Evolutionary conservation across 768 basidiomycete genomes (phyloP), one percentile per base, ranked within the genome.

Genomic region (Gyrodon lividus): DNA sequence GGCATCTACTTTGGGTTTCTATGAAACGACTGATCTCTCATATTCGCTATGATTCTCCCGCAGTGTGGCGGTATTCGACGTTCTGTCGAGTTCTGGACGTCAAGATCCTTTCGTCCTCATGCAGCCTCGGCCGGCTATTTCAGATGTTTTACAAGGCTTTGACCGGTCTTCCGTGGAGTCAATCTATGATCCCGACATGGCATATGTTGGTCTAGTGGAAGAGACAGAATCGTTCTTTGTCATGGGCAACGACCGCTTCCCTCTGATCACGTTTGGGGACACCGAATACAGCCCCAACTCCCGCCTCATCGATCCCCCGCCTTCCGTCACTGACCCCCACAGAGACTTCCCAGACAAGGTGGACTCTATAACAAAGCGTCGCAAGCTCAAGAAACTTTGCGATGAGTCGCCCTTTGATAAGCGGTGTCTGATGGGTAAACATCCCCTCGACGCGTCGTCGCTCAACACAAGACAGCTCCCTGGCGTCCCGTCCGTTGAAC

Each of bases 11-110:
- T 34, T 42, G 17, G 16, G 19, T 24, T 10, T 33, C n/a, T n/a
- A n/a, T n/a, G n/a, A n/a, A n/a, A n/a, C n/a, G n/a, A n/a, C n/a
- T n/a, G n/a, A n/a, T n/a, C n/a, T n/a, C n/a, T n/a, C n/a, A n/a
- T n/a, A 22, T 54, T 44, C 38, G 3, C 17, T 19, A n/a, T 42
- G 16, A 12, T 28, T 20, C 16, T 20, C 13, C 37, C 52, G 5
- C 58, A 91, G 92, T 51, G 93, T 96, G 26, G 90, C 88, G 30
- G 77, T 90, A 22, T 90, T 92, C 59, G 90, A 93, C 62, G 80
- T 92, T 40, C 74, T 91, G 5, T 59, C 69, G n/a, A 67, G 68
- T 43, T 54, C 75, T 19, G 64, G 70, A 16, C 77, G 77, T 16
- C 53, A 79, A 57, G 71, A 84, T 7, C 84, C 93, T 3, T 85